Base-by-base conservation (phyloP, 805 yeast species). In the Yarrowia sp. region DNA sequence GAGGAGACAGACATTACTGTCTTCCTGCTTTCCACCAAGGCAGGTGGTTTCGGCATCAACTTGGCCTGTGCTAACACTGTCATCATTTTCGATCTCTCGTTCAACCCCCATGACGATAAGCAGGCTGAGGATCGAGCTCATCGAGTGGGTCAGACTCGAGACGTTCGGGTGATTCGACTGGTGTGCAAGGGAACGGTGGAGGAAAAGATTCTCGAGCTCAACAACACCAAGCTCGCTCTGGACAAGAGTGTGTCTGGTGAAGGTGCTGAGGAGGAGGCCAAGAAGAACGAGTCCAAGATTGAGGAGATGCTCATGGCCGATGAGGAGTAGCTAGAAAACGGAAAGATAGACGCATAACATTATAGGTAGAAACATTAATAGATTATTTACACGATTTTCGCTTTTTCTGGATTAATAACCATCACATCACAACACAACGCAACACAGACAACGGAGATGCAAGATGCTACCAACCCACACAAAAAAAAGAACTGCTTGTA, bases 111-210 rank as follows among this genome's bases (percentile, higher is more conserved):
- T 73, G 99, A 94, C 72, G 99, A 94, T 71, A 88, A 88, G 71
- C 99, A 94, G 76, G 99, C 99, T 1, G 98, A 96, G 72, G 99
- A 94, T 73, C 83, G 99, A 71, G 97, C 98, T 0, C 99, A 94
- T 73, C 82, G 99, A 74, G 97, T 94, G 24, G 99, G 99, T 1
- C 98, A 93, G 75, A 84, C 86, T 6, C 83, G 86, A 61, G 90
- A 88, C 53, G 99, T 94, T 19, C 76, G 78, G 60, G 97, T 96
- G 16, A 80, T 83, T 39, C 83, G 96, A 62, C 75, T 94, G 64
- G 84, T 94, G 59, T 81, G 88, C 9, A 81, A 80, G 65, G 80
- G 84, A 62, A 84, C 97, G 1, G 87, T 94, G 38, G 99, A 94
- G 68, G 97, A 93, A 73, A 90, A 88, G 67, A 92, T 94, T 68